Percentiles rank a stretch among this genome's conserved stretches.
Conservation (phyloP, 495 filamentous ascomycete species). For the Penicillium ochrochloron region DNA sequence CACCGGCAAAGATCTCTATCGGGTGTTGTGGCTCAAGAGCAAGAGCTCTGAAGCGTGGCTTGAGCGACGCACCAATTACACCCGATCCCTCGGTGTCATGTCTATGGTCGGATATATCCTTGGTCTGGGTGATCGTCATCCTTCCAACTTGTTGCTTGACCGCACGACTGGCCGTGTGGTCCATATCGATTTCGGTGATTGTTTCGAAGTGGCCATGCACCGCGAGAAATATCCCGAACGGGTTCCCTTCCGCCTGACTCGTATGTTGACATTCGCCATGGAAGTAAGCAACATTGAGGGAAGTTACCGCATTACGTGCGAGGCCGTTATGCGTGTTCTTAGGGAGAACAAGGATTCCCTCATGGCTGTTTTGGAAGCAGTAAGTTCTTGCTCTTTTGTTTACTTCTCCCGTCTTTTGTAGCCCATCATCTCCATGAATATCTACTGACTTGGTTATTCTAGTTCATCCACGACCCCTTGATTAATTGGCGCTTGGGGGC, state of each 20-base stretch:
- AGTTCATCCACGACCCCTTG: constrained; percentile 98
- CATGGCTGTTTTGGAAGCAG: constrained; percentile 97
- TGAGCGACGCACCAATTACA: constrained; percentile 95
- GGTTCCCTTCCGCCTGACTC: constrained; percentile 94
- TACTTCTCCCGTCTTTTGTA: background rate
- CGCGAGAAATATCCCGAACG: constrained; percentile 98
- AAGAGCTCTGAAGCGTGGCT: constrained; percentile 98
- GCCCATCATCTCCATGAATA: background rate
- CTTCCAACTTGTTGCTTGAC: constrained; percentile 96
- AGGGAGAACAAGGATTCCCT: constrained; percentile 96
- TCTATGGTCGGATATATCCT: constrained; percentile 99
- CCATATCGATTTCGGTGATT: constrained; percentile 99
- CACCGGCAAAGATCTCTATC: constrained; percentile 96
- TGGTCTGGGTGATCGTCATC: constrained; percentile 93
- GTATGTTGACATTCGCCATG: constrained; percentile 99
- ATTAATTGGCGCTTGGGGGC: constrained; percentile 95
- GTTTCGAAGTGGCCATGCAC: constrained; percentile 99
- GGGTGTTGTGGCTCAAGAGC: constrained; percentile 97
- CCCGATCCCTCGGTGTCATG: constrained; percentile 96
- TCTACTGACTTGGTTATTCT: constrained; percentile 31
- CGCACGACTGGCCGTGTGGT: constrained; percentile 93
- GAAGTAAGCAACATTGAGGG: constrained; percentile 99
- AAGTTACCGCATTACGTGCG: constrained; percentile 94
- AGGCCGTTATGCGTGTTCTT: constrained; percentile 97
- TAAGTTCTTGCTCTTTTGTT: constrained; percentile 57